Base-by-base conservation (phyloP, 192 early-diverging fungal genomes). In the Coemansia sp. region DNA sequence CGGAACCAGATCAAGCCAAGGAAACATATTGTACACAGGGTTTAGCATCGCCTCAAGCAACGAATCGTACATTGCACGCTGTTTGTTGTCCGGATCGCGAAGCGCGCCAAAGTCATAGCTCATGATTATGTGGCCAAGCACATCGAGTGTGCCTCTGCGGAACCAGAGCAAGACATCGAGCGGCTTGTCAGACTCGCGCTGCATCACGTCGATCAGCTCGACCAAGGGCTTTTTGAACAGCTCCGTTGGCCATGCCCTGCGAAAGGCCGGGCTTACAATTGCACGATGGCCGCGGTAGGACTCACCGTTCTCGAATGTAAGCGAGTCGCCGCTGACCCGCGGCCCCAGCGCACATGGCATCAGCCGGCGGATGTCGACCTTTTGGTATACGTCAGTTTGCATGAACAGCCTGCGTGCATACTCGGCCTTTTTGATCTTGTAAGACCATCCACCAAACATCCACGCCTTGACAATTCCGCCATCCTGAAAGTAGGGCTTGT, bases 121-220 rank as follows among this genome's bases (percentile, higher is more conserved):
- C 78, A 86, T 86, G 55, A 75, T 72, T 15, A 83, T 82, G 15
- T 74, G 74, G 18, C 86, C 86, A 55, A 88, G 72, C 29, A 84
- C 84, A 58, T 88, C 87, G 18, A 88, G 72, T 12, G 87, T 82
- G 43, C 82, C 69, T 26, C 84, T 68, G 49, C 79, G 70, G 61
- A 83, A 69, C 64, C 69, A 68, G 18, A 67, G 60, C 60, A 73
- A 49, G 2, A 68, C 64, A 34, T 84, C 82, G 16, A 84, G 58
- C 33, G 74, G 68, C 56, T 61, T 49, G 29, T 37, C 64, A 2
- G 70, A 70, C 28, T 71, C 71, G 42, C 62, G 70, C 67, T 73
- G 74, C 57, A 82, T 71, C 40, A 77, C 74, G 25, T 68, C 58
- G 61, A 82, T 77, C 37, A 79, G 71, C 59, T 76, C 76, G 7